Evolutionary conservation across 1,284 basidiomycete genomes (phyloP).

Genomic region (Hemileia vastatrix): DNA sequence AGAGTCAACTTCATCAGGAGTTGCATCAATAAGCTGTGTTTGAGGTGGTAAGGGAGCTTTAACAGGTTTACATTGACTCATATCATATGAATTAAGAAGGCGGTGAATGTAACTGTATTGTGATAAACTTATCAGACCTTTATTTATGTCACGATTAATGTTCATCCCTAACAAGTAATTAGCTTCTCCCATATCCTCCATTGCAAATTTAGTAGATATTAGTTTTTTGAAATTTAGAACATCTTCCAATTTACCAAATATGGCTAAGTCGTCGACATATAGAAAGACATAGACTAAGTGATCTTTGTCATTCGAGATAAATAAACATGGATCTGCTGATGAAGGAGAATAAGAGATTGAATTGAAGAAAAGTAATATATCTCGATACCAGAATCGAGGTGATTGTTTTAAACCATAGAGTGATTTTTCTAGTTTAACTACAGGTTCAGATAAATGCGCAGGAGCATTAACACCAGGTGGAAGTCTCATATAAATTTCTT

Average conservation of each 20-base stretch:
- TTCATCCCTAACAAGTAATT: slow-evolving; percentile 5
- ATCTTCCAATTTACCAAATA: background rate
- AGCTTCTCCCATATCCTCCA: background rate
- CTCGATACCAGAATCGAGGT: background rate
- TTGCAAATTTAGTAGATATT: background rate
- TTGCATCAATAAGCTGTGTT: no score
- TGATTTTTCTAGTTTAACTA: background rate
- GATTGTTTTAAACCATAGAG: slow-evolving; percentile 1
- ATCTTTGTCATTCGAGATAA: background rate
- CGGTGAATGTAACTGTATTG: no score
- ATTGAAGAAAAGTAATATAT: background rate
- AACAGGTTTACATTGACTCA: no score
- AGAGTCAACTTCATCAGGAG: no score
- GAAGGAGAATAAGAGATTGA: background rate
- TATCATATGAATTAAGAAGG: no score
- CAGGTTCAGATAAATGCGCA: background rate
- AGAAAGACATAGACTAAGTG: background rate
- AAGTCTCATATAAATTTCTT: no score
- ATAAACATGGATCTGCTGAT: background rate
- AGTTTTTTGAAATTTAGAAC: background rate
- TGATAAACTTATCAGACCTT: no score
- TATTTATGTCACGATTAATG: background rate
- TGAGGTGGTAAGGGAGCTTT: no score
- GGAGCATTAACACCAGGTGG: background rate
- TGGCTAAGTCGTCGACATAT: slow-evolving; percentile 1